These are phyloP conservation scores for Nakazawaea holstii DNA, from an alignment of 805 yeast genomes.

Conservation along the genomic window DNA sequence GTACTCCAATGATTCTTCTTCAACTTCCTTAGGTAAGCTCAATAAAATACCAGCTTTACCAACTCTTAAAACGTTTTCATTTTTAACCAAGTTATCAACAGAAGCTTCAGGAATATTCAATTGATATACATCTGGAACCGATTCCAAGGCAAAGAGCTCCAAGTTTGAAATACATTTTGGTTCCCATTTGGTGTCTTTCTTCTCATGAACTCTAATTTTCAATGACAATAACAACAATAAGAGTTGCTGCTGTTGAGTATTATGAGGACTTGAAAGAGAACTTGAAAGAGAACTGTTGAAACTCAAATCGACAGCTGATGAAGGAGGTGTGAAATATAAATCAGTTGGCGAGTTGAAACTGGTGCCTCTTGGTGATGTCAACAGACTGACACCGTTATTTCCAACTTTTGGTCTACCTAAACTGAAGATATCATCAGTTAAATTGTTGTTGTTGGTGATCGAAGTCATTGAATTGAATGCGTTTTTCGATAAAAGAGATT, in stretches of 20 bases:
- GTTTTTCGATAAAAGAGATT: neutral
- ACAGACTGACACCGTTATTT: neutral
- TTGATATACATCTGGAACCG: slow-evolving; percentile 1
- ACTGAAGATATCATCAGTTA: slow-evolving; percentile 7
- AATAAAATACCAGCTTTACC: slow-evolving; percentile 11
- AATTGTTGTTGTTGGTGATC: slow-evolving; percentile 8
- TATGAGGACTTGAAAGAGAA: neutral
- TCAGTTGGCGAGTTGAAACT: neutral
- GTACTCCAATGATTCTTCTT: slow-evolving; percentile 1
- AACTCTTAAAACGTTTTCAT: slow-evolving; percentile 9
- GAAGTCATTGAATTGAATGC: slow-evolving; percentile 9
- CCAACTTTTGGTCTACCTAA: slow-evolving; percentile 8
- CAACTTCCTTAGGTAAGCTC: neutral
- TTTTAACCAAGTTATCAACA: slow-evolving; percentile 2
- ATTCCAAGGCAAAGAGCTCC: slow-evolving; percentile 6
- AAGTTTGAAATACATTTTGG: slow-evolving; percentile 5
- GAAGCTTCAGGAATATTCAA: slow-evolving; percentile 1
- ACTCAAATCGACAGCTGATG: slow-evolving; percentile 4
- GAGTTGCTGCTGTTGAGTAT: neutral
- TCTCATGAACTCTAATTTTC: slow-evolving; percentile 10
- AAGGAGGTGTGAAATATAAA: slow-evolving; percentile 9
- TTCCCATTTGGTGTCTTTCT: slow-evolving; percentile 7
- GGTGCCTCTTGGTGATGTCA: neutral
- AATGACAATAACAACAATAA: slow-evolving; percentile 3
- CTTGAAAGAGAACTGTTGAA: neutral